Evolutionary conservation across 768 basidiomycete species (phyloP).

Genomic region (Leccinellum rugosiceps): DNA sequence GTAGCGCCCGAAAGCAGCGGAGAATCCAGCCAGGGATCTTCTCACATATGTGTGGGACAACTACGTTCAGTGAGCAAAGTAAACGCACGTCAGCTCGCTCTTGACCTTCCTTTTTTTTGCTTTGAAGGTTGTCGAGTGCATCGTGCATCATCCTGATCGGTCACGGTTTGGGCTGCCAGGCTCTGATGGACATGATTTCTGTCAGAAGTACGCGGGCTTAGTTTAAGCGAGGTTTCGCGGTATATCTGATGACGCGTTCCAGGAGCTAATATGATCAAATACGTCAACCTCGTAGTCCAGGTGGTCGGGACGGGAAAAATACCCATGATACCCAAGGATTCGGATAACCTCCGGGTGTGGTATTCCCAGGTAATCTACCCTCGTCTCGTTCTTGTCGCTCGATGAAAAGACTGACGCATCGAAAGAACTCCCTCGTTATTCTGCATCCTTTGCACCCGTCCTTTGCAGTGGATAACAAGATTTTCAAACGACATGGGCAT

Average conservation of each 20-base stretch:
- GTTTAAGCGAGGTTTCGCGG: neutral
- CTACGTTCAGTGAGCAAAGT: constrained; percentile 74
- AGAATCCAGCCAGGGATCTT: constrained; percentile 53
- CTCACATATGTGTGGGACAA: constrained; percentile 94
- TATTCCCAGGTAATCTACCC: constrained; percentile 55
- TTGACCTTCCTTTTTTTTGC: neutral
- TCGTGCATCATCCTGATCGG: constrained; percentile 78
- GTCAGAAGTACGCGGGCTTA: constrained; percentile 53
- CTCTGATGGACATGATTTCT: constrained; percentile 72
- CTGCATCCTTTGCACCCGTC: constrained; percentile 63
- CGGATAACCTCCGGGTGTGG: constrained; percentile 63
- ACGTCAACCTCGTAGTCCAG: constrained; percentile 72
- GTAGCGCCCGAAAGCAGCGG: constrained; percentile 41
- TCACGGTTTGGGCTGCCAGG: constrained; percentile 79
- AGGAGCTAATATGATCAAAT: constrained; percentile 55
- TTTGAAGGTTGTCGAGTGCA: constrained; percentile 64
- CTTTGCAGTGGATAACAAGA: constrained; percentile 35
- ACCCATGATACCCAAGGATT: constrained; percentile 52
- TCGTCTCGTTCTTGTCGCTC: constrained; percentile 9
- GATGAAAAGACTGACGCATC: constrained; percentile 6
- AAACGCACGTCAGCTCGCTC: neutral
- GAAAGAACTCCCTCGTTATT: constrained; percentile 68
- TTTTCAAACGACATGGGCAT: constrained; percentile 61
- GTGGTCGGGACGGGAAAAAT: constrained; percentile 65
- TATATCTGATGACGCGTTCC: neutral